These are phyloP conservation scores for Eruca vesicaria DNA, from an alignment of 441 rosid genomes.

Conservation along the genomic window DNA sequence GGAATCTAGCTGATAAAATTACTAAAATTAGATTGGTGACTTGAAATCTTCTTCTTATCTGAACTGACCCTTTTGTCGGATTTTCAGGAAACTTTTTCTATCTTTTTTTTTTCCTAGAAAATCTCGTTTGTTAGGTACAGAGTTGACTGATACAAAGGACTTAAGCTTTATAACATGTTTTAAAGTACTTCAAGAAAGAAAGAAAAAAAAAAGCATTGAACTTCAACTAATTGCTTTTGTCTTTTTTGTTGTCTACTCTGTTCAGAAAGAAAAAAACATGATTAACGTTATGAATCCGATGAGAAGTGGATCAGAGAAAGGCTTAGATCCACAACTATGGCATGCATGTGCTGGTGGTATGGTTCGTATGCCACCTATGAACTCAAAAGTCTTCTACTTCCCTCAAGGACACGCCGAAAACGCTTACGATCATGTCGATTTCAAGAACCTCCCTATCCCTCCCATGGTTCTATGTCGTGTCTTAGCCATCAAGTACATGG, in stretches of 20 bases:
- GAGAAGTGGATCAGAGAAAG: constrained; percentile 51
- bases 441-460: constrained; percentile 49
- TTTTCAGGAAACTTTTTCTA: neutral
- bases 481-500: constrained; percentile 72
- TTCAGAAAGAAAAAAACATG: constrained; percentile 15
- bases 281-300: constrained; percentile 49
- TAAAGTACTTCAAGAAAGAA: neutral
- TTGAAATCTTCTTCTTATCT: constrained; percentile 22
- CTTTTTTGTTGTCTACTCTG: neutral
- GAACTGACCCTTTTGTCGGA: constrained; percentile 17
- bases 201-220: neutral
- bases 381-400: constrained; percentile 79
- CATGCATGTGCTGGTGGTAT: constrained; percentile 98
- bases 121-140: constrained; percentile 13
- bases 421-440: constrained; percentile 62
- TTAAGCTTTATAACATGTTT: neutral
- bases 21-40: neutral
- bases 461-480: constrained; percentile 63
- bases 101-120: constrained; percentile 1
- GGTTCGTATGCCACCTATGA: constrained; percentile 84
- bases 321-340: constrained; percentile 95
- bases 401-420: constrained; percentile 98
- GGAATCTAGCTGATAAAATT: neutral
- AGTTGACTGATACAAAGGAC: constrained; percentile 31
- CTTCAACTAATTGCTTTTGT: neutral